These are phyloP conservation scores for Alloascoidea africana DNA, from an alignment of 805 yeast genomes.

Conservation along the genomic window DNA sequence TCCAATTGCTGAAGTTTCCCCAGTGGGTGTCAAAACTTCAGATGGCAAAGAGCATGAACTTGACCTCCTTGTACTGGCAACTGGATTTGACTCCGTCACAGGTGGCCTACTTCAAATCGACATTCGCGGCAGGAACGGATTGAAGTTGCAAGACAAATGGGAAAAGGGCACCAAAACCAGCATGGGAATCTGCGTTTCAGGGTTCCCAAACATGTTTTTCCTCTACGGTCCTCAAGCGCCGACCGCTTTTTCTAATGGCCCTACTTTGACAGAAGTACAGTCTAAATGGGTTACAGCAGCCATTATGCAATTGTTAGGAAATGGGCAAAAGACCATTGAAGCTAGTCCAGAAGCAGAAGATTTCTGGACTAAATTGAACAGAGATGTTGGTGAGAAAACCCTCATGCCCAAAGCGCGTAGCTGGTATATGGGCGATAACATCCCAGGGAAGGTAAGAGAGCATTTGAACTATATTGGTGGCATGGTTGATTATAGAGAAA, in stretches of 20 bases:
- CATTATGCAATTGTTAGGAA: constrained; percentile 7
- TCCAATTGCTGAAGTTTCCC: constrained; percentile 11
- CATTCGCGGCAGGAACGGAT: constrained; percentile 9
- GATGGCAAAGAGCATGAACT: constrained; percentile 9
- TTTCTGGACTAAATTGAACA: constrained; percentile 10
- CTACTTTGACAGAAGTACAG: constrained; percentile 15
- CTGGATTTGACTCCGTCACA: constrained; percentile 14
- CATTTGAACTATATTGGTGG: constrained; percentile 13
- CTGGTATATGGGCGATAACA: constrained; percentile 18
- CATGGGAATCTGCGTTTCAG: constrained; percentile 13
- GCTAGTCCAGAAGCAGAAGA: constrained; percentile 12
- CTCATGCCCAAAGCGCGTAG: constrained; percentile 13
- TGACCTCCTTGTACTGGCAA: constrained; percentile 10
- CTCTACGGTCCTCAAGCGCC: constrained; percentile 20
- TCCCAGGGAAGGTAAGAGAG: constrained; percentile 16
- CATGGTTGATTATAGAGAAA: constrained; percentile 9
- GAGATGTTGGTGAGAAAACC: constrained; percentile 9
- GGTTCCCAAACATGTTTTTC: constrained; percentile 17
- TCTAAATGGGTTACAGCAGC: constrained; percentile 11
- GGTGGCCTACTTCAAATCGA: constrained; percentile 13
- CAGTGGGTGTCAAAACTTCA: constrained; percentile 9
- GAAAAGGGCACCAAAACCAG: constrained; percentile 12
- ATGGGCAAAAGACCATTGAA: constrained; percentile 7
- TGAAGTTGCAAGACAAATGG: constrained; percentile 12
- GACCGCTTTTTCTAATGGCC: constrained; percentile 17